Conservation (phyloP, 1,284 basidiomycete species). For the Irpex sp. region DNA sequence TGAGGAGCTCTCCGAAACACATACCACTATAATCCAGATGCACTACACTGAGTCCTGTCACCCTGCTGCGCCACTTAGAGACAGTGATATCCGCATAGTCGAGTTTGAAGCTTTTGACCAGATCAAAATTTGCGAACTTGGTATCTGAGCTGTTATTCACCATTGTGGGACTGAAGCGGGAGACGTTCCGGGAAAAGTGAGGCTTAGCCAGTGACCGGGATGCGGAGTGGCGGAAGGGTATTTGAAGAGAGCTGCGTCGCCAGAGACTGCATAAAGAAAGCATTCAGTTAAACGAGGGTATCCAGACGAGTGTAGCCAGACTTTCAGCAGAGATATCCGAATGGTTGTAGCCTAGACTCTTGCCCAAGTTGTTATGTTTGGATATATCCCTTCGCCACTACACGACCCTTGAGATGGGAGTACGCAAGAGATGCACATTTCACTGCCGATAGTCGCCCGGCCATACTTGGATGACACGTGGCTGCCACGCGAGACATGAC, state of each 20-base stretch:
- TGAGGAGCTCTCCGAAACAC: conserved; percentile 12
- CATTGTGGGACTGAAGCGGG: conserved; percentile 21
- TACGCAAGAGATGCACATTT: not conserved
- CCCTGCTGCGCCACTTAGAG: conserved; percentile 82
- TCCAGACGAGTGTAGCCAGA: conserved; percentile 2
- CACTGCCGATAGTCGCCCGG: not conserved
- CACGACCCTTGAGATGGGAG: not conserved
- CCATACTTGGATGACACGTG: not conserved
- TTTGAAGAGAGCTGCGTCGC: conserved; percentile 4
- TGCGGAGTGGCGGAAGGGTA: not conserved
- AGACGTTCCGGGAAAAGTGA: not conserved
- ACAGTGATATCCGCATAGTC: conserved; percentile 75
- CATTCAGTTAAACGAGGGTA: conserved; percentile 2
- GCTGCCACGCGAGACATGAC: not conserved
- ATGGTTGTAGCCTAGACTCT: too few species aligned
- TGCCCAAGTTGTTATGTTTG: not conserved
- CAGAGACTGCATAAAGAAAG: conserved; percentile 4
- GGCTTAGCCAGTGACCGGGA: not conserved
- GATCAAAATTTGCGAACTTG: conserved; percentile 73
- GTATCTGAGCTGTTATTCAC: conserved; percentile 23
- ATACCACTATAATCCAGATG: conserved; percentile 82
- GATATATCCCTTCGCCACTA: not conserved
- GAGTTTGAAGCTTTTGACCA: conserved; percentile 68
- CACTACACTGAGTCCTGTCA: conserved; percentile 75
- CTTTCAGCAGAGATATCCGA: not conserved